Evolutionary conservation across 2,329 filamentous ascomycete species (phyloP), one percentile per base, ranked within the genome.

Genomic region (Incumbomyces lentus): DNA sequence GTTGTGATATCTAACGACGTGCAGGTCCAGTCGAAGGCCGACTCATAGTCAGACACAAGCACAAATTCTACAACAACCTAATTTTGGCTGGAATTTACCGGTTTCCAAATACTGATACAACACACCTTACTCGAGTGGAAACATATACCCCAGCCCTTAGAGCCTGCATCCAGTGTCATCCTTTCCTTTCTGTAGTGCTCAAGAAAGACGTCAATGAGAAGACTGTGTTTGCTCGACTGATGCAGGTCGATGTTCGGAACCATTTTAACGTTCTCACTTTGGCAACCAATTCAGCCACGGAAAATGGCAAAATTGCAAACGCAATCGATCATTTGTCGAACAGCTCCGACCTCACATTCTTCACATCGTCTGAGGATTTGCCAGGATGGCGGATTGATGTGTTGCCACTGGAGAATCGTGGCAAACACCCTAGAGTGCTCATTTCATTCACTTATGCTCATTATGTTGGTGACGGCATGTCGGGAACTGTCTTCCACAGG

Each of bases 311-410:
- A 11, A 26, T 49, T n/a, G 36, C 13, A 41, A 17, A 18, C 19
- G 30, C 29, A 12, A 40, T 53, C 13, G 8, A 44, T 18, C 14
- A 39, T 10, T 17, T 50, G 30, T 38, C 26, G 17, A 44, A 46
- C 19, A 32, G 40, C 29, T 7, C 22, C 18, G 19, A 33, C 6
- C 52, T 53, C 4, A 46, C 57, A 12, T 55, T 62, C 11, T 62
- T 68, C 37, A 64, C 69, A 44, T 54, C 59, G 6, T 14, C 50
- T 17, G 49, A 51, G 17, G 46, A 38, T 2, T 53, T 58, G 0
- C 70, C 70, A 5, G 65, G 66, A 17, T 73, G 71, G 71, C 62
- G 61, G 33, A 60, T 71, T n/a, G 55, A 64, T 29, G 58, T 70
- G 5, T 46, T 64, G 3, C 62, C 62, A 13, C 41, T 68, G 1